A percentile compares a stretch with the other conserved stretches of the same genome.
Conservation (phyloP, 345 rosid genomes). For the Cardamine chenopodiifolia region DNA sequence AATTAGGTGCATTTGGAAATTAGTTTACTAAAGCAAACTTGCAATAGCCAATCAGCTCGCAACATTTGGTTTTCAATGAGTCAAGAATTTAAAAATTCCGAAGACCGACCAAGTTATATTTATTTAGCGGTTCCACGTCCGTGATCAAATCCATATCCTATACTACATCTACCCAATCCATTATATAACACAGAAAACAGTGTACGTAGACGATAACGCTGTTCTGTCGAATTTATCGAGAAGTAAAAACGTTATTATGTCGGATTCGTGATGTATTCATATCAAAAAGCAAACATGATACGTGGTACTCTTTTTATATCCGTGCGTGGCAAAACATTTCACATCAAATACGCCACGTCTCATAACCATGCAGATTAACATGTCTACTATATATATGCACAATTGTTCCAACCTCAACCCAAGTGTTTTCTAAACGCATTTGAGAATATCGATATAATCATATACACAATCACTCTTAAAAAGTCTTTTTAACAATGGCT, state of each 20-base stretch:
- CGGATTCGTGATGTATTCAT: constrained; percentile 28
- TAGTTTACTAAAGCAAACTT: not conserved
- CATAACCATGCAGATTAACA: constrained; percentile 29
- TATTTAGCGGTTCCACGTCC: constrained; percentile 4
- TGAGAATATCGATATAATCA: not conserved
- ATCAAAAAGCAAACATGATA: not conserved
- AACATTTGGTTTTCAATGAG: not conserved
- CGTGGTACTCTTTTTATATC: not conserved
- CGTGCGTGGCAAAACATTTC: constrained; percentile 25
- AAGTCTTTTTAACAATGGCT: constrained; percentile 50
- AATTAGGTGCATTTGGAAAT: not conserved
- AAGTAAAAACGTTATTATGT: constrained; percentile 31
- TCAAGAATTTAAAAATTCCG: not conserved
- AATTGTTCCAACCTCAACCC: constrained; percentile 15
- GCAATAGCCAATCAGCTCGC: not conserved
- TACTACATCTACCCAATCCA: no score
- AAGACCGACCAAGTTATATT: not conserved
- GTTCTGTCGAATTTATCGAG: not conserved
- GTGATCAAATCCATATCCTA: not conserved
- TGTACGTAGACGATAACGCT: constrained; percentile 20
- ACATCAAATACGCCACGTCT: constrained; percentile 26
- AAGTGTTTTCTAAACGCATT: no score
- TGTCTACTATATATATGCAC: not conserved
- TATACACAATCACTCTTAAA: not conserved
- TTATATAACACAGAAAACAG: not conserved